phyloP scores from a whole-genome alignment of 225 moss, liverwort and hornwort genomes.

The Polytrichum commune region DNA sequence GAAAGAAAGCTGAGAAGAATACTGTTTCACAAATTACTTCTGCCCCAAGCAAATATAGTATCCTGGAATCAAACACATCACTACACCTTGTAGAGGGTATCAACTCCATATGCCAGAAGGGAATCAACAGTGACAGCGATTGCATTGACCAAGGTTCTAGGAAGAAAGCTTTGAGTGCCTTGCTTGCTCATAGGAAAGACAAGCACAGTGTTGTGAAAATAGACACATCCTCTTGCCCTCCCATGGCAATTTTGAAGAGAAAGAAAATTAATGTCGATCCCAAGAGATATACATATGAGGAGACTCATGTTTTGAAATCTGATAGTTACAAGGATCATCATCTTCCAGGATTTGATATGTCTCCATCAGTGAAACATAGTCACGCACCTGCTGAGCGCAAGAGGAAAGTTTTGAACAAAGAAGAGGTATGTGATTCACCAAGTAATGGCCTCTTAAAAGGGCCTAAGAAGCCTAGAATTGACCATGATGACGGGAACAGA shows the following conservation, averaged over 20 bases:
- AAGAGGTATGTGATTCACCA: conserved; percentile 9
- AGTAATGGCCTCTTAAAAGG: conserved; percentile 3
- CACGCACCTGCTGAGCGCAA: conserved; percentile 19
- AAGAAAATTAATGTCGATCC: too few relatives aligned
- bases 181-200: neutral
- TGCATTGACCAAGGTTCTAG: conserved; percentile 1
- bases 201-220: neutral
- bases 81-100: conserved; percentile 8
- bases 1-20: conserved; percentile 5
- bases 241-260: too few relatives aligned
- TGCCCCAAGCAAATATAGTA: conserved; percentile 17
- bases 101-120: neutral
- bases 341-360: conserved; percentile 14
- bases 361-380: conserved; percentile 6
- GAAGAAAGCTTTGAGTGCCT: neutral
- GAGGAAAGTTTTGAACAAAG: conserved; percentile 24
- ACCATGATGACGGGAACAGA: conserved; percentile 1
- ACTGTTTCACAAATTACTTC: neutral
- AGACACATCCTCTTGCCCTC: neutral
- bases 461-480: conserved; percentile 27
- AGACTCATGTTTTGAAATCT: conserved; percentile 5
- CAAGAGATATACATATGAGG: too few relatives aligned
- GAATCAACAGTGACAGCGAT: too few relatives aligned
- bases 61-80: conserved; percentile 10
- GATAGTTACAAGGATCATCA: conserved; percentile 6